Base-by-base conservation (phyloP, 306 rosid species). In the Cucumis cinereus region DNA sequence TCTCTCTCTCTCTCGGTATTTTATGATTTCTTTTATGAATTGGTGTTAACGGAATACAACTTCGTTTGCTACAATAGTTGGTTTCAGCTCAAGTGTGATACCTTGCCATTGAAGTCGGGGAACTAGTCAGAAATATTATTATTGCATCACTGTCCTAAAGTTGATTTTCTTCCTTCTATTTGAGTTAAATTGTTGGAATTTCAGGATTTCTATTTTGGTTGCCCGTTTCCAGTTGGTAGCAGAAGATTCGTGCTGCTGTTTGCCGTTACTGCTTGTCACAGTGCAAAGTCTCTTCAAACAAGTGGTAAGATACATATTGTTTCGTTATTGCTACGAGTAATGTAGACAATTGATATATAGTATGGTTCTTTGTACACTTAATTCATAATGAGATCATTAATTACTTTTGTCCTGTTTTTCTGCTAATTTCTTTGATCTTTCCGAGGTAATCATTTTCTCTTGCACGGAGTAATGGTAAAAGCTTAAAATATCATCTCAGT, bases 381-480 rank as follows among this genome's bases (percentile, higher is more conserved):
- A 26, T 45, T 49, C 75, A 1, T 50, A 12, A 45, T 45, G 52
- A 45, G 20, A 47, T 14, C 57, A 70, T 43, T 26, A 24, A 24
- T 47, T 47, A 70, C 36, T 45, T 68, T 20, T 41, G 55, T 71
- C 75, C 43, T 71, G 75, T 16, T 47, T 71, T 71, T 68, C 56
- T 49, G 58, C 36, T 47, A 45, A 71, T 47, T 23, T 71, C 33
- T 45, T 47, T 26, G 5, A 24, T 24, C 13, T 47, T 69, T 41
- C 38, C 20, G 20, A 6, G 38, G 38, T 24, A 45, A 24, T 14
- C 22, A 69, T 23, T 67, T 8, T 69, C 56, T 69, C 35, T 69
- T 67, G 53, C n/a, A 40, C 20, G 73, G 72, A 64, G 7, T 61
- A 22, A 61, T 26, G 68, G 69, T 9, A 66, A 66, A 64, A n/a